Evolutionary conservation across 352 stramenopile species (phyloP).

Genomic region (Phytophthora capsici): DNA sequence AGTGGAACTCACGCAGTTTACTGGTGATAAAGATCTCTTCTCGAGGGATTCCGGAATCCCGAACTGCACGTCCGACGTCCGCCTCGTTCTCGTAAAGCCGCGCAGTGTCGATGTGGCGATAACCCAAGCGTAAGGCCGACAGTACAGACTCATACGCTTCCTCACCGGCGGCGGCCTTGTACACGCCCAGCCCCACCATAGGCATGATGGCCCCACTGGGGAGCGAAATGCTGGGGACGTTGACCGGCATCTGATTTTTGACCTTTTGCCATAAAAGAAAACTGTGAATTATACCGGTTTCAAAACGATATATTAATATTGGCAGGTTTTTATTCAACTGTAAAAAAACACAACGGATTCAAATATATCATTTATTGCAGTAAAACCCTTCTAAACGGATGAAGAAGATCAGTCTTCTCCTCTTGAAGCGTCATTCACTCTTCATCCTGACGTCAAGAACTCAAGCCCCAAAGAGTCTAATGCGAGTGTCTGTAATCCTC

Average conservation of each 20-base stretch:
- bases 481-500: conserved; percentile 26
- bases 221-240: conserved; percentile 22
- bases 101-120: conserved; percentile 87
- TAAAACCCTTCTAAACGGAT: conserved; percentile 11
- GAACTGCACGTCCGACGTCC: conserved; percentile 68
- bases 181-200: conserved; percentile 50
- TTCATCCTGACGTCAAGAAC: conserved; percentile 33
- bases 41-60: conserved; percentile 64
- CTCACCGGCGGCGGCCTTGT: conserved; percentile 42
- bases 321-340: no score
- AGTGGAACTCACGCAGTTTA: conserved; percentile 72
- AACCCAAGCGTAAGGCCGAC: conserved; percentile 65
- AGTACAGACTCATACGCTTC: conserved; percentile 45
- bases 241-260: conserved; percentile 3
- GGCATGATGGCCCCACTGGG: conserved; percentile 49
- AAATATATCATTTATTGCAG: neutral
- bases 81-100: conserved; percentile 86
- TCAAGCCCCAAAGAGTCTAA: conserved; percentile 13
- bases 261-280: no score
- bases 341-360: no score
- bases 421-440: conserved; percentile 28
- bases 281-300: no score
- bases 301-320: no score
- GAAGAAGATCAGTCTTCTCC: conserved; percentile 22
- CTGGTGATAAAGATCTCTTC: conserved; percentile 82